Base-by-base conservation (phyloP, 78 protist genomes). In the Pelomyxa schiedti region DNA sequence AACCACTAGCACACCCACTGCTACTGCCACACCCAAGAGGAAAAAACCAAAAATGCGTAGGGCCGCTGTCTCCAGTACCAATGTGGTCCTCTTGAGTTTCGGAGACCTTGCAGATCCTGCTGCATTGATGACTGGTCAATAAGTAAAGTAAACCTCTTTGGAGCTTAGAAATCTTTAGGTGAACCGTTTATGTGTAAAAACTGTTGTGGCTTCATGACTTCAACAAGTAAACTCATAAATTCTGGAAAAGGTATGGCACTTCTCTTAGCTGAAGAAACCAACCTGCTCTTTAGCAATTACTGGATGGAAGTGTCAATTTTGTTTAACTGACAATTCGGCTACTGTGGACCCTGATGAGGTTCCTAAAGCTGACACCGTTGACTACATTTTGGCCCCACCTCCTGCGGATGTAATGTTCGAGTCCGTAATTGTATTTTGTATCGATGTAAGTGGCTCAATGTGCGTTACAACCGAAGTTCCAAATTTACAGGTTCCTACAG, bases 371-470 rank as follows among this genome's bases (percentile, higher is more conserved):
- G 73, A 75, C 42, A 39, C 72, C 35, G 36, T 77, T 35, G 90
- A 86, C 63, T 86, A 86, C 74, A 58, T 86, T 38, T 39, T 85
- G 28, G 85, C 74, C 37, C 24, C 81, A 30, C 79, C 84, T 26
- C 58, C 24, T 3, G 66, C 71, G 75, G 39, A 35, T 69, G 38
- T 9, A 41, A 9, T n/a, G 76, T 29, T 0, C 76, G 64, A 47
- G 66, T 71, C 8, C 78, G 69, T 0, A 80, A 81, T 68, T 41
- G 72, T 86, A 8, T 86, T 80, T 43, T 75, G 81, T 71, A 47
- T 86, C 30, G 90, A 86, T 53, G 65, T 66, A 5, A 29, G 64
- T 63, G 90, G 90, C 9, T 52, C 78, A 47, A 86, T 86, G 90
- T 81, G 76, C 38, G 76, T 74, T 5, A 72, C 90, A 5, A 39